Conservation (phyloP, 108 stramenopile genomes). For the Bacterosira constricta region DNA sequence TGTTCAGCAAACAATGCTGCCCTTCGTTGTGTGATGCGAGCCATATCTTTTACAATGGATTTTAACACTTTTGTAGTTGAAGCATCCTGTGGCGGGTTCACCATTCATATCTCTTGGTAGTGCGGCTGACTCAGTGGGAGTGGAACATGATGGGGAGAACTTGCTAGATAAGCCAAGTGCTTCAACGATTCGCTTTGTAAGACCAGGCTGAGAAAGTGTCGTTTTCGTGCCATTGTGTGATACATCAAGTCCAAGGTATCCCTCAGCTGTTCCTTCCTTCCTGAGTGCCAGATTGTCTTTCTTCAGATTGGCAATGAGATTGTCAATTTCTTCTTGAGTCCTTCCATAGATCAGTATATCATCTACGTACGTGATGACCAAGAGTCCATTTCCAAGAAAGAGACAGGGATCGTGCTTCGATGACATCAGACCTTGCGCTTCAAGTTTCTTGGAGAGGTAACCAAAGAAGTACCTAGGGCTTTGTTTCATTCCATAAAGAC, state of each 20-base stretch:
- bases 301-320: conserved; percentile 7
- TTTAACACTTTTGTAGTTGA: background rate
- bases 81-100: background rate
- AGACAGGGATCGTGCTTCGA: conserved; percentile 53
- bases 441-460: conserved; percentile 15
- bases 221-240: background rate
- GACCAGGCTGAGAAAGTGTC: conserved; percentile 49
- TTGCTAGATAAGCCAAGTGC: conserved; percentile 42
- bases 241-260: conserved; percentile 20
- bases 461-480: conserved; percentile 47
- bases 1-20: no score
- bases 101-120: background rate
- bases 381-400: conserved; percentile 22
- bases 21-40: no score
- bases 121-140: background rate
- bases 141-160: background rate
- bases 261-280: conserved; percentile 14
- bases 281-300: background rate
- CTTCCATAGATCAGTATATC: conserved; percentile 24
- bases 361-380: conserved; percentile 52
- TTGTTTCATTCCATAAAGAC: conserved; percentile 44
- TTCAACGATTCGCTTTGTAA: conserved; percentile 50
- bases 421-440: conserved; percentile 11
- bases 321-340: conserved; percentile 1
- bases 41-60: no score